phyloP scores from a whole-genome alignment of 768 basidiomycete genomes.

The Calocera cornea region DNA sequence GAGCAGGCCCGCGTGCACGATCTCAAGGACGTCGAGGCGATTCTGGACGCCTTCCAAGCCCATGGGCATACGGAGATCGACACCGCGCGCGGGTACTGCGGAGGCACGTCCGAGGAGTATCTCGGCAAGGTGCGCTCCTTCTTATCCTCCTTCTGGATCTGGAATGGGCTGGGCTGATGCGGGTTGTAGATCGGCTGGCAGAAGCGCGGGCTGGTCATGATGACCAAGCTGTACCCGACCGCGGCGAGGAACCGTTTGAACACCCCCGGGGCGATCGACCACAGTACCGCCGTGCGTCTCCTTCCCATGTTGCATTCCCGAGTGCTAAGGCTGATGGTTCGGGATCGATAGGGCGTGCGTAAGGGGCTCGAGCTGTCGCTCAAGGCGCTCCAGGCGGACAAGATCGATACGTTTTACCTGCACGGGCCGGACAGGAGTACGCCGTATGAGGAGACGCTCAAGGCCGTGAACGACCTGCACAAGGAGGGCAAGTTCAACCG shows the following conservation, averaged over 20 bases:
- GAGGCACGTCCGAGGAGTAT: slow-evolving; percentile 26
- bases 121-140: slow-evolving; percentile 34
- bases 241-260: slow-evolving; percentile 13
- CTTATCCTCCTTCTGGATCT: slow-evolving; percentile 7
- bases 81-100: slow-evolving; percentile 19
- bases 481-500: slow-evolving; percentile 34
- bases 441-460: slow-evolving; percentile 35
- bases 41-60: slow-evolving; percentile 39
- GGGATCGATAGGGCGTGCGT: slow-evolving; percentile 23
- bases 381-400: slow-evolving; percentile 35
- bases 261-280: neutral
- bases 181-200: slow-evolving; percentile 25
- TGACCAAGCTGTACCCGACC: slow-evolving; percentile 45
- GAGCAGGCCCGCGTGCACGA: slow-evolving; percentile 33
- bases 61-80: slow-evolving; percentile 37
- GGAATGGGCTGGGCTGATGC: neutral
- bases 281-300: slow-evolving; percentile 14
- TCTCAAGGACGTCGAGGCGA: slow-evolving; percentile 35
- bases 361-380: slow-evolving; percentile 25
- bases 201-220: slow-evolving; percentile 38
- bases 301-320: slow-evolving; percentile 17
- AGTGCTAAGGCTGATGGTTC: neutral
- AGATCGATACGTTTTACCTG: slow-evolving; percentile 36
- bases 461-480: slow-evolving; percentile 35
- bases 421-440: slow-evolving; percentile 34